Evolutionary conservation across 2,329 filamentous ascomycete species (phyloP).

Genomic region (Pestalotiopsis sp.): DNA sequence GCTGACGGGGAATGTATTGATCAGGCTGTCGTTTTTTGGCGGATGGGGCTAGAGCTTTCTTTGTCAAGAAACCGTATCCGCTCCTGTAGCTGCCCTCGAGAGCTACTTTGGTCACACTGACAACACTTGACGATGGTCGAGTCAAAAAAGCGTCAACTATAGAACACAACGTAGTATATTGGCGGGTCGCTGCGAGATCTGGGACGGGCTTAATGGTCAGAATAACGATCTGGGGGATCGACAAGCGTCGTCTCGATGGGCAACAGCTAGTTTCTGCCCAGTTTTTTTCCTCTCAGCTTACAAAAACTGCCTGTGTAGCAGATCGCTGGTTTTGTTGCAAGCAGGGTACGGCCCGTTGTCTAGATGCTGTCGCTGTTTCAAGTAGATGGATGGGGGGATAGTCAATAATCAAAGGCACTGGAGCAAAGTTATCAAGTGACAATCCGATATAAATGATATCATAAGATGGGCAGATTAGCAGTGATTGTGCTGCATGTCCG

Average conservation of each 20-base stretch:
- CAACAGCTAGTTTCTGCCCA: neutral
- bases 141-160: neutral
- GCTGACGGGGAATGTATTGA: too few species aligned
- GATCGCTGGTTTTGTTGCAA: neutral
- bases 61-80: neutral
- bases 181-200: neutral
- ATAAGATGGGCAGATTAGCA: neutral
- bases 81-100: neutral
- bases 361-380: constrained; percentile 6
- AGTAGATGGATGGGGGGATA: neutral
- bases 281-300: neutral
- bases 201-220: neutral
- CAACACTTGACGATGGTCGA: neutral
- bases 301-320: neutral
- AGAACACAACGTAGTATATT: neutral
- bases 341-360: neutral
- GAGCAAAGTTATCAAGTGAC: neutral
- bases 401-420: neutral
- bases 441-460: neutral
- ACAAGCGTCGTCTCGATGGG: constrained; percentile 7
- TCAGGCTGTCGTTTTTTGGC: neutral
- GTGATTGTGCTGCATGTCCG: neutral
- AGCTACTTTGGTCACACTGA: neutral
- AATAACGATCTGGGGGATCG: neutral
- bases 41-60: neutral